Evolutionary conservation across 2,329 filamentous ascomycete species (phyloP).

Genomic region (Exophiala xenobiotica): DNA sequence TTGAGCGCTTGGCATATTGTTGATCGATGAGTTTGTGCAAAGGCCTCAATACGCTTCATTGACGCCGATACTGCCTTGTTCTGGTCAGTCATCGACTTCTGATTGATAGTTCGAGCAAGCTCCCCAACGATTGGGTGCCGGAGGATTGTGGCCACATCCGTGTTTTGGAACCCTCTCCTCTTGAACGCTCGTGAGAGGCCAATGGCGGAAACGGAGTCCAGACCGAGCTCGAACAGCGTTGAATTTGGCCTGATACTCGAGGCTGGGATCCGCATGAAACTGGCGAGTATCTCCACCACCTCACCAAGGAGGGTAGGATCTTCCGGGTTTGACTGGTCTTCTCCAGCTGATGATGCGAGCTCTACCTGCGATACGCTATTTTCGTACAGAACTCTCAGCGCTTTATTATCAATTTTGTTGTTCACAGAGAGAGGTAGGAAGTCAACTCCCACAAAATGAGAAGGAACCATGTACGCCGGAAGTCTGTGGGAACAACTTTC

Average conservation of each 20-base stretch:
- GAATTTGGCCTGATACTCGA: conserved; percentile 53
- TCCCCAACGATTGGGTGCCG: conserved; percentile 56
- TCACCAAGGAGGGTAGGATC: conserved; percentile 49
- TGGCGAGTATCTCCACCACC: conserved; percentile 47
- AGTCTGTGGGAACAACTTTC: conserved; percentile 67
- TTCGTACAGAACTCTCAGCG: conserved; percentile 65
- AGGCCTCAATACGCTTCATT: conserved; percentile 63
- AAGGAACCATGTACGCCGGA: conserved; percentile 87
- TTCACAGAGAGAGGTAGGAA: conserved; percentile 79
- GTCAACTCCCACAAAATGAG: conserved; percentile 71
- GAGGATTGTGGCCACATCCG: conserved; percentile 67
- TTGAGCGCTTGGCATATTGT: conserved; percentile 55
- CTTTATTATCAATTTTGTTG: conserved; percentile 80
- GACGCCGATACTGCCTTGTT: conserved; percentile 43
- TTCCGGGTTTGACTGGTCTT: conserved; percentile 39
- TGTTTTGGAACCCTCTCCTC: conserved; percentile 58
- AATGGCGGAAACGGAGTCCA: conserved; percentile 85
- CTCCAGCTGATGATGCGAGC: conserved; percentile 57
- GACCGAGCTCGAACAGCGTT: conserved; percentile 79
- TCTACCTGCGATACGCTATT: conserved; percentile 46
- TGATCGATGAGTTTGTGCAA: conserved; percentile 60
- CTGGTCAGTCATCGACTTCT: background rate
- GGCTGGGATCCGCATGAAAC: conserved; percentile 47
- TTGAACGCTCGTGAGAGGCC: conserved; percentile 66
- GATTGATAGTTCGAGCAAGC: conserved; percentile 36